Base-by-base conservation (phyloP, 352 stramenopile genomes). In the Phytophthora agathidicida region DNA sequence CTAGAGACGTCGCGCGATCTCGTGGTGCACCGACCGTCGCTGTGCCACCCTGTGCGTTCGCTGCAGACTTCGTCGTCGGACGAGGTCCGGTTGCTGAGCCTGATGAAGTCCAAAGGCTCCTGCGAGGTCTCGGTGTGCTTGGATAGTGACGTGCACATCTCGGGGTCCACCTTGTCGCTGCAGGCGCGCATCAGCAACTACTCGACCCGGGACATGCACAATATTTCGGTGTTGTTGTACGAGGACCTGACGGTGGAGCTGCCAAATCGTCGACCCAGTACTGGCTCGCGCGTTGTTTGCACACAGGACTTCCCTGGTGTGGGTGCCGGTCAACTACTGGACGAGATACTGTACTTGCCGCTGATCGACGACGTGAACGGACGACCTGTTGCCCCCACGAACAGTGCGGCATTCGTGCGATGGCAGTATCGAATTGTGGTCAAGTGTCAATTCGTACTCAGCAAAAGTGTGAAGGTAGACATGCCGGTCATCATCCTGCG, bases 1-100 rank as follows among this genome's bases (percentile, higher is more conserved):
- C 46, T 92, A 28, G 75, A 92, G 56, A 58, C 74, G 5, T 60
- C 47, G 14, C 52, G 44, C 20, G 31, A 58, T 20, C 23, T 73
- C 5, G 32, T 14, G 0, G 59, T 73, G 36, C 32, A 62, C 39
- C 56, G 32, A 3, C 53, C 61, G 23, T 61, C 54, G 19, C 30
- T 70, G 28, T 70, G 61, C 23, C 55, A 70, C 19, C 53, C 54
- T 5, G 61, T 65, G 46, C 61, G 54, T 13, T 56, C 61, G 13
- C 41, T 70, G 36, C 52, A 70, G 23, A 60, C 30, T 20, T 70
- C 54, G 17, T 70, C 61, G 33, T 60, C 54, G 2, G 39, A 65
- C 20, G 45, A 70, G 19, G 61, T 70, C 16, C 54, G 54, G 24
- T 26, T 65, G 20, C 26, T 70, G 28, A 70, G 53, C n/a, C 30